Evolutionary conservation across 768 basidiomycete species (phyloP), one percentile per base, ranked within the genome.

Genomic region (Suillus lakei): DNA sequence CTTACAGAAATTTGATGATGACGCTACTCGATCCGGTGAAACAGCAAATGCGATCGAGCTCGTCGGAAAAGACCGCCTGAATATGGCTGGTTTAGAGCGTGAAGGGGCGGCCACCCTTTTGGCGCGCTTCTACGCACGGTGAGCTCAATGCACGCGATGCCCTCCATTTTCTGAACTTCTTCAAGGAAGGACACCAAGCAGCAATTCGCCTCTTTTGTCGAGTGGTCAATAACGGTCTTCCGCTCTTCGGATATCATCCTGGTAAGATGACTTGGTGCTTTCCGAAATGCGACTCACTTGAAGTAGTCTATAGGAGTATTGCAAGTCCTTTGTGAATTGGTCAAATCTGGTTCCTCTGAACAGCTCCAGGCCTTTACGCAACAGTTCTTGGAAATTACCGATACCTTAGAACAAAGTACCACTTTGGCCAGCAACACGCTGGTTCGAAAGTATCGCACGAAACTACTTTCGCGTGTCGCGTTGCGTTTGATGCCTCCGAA

Each of bases 71-170:
- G 70, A 70, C 5, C 85, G 88, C 70, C 80, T 96, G 10, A 75
- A 75, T 5, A 86, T 83, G 50, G 87, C 93, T 15, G 96, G 97
- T 0, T 80, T 96, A 64, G 96, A 98, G 72, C 85, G 95, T 8
- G 92, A 95, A 50, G 91, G 86, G 38, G 92, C 94, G 36, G 91
- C 91, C 0, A 74, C 93, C 12, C 78, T 97, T n/a, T 82, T 98
- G 7, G 88, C 95, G 3, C 84, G 90, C 44, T 79, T 96, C 36
- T 98, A 92, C 73, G 88, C 87, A 70, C 88, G 96, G 90, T 91
- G 76, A 48, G 86, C 71, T 36, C 7, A 39, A 59, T 21, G 58
- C 58, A 59, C 21, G 39, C 28, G 38, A 28, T 41, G 10, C 6
- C 39, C 28, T 30, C 18, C 18, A 59, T 59, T 59, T 59, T 10